Evolutionary conservation across 208 protist genomes (phyloP), one percentile per base, ranked within the genome.

Genomic region (Trypanosoma cruzi): DNA sequence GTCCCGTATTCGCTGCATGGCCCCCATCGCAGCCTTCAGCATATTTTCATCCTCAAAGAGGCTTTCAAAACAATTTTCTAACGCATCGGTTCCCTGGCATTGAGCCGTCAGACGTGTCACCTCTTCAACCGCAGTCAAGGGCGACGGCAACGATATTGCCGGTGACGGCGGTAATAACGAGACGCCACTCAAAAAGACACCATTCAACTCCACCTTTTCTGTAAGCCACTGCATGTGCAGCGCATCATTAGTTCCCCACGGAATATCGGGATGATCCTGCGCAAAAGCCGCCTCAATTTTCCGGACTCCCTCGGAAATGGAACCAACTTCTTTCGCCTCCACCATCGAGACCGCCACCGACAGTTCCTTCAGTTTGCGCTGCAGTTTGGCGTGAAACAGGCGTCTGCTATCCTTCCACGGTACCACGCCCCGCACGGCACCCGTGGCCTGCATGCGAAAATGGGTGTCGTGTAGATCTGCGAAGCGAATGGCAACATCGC

Each of bases 391-490:
- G 80, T 98, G 96, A 71, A 99, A 98, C 68, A 87, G 89, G 18
- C 81, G 71, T 34, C 98, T 93, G 34, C 94, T 86, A 1, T 88
- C 55, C 59, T 81, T 84, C 98, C 98, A 99, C 46, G 82, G 81
- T 0, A 99, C 68, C 14, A 97, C 85, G 57, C 95, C 92, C 5
- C 71, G 59, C 63, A 99, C 97, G 10, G 86, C 83, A 56, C 93
- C 89, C 71, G 97, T 98, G 20, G 94, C 91, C 62, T 95, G 90
- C 98, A 99, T 99, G 62, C 98, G 87, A 11, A 97, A 95, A 54
- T 96, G 77, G 0, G 91, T 97, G 82, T 99, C 98, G 73, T 99
- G 98, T 28, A 99, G 84, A 63, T 99, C 98, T 37, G 97, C 96
- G 73, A 99, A 99, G 54, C 92, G 81, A 64, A 98, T 84, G 1